Base-by-base conservation (phyloP, 2,329 filamentous ascomycete species). In the Lachnellula subtilissima region DNA sequence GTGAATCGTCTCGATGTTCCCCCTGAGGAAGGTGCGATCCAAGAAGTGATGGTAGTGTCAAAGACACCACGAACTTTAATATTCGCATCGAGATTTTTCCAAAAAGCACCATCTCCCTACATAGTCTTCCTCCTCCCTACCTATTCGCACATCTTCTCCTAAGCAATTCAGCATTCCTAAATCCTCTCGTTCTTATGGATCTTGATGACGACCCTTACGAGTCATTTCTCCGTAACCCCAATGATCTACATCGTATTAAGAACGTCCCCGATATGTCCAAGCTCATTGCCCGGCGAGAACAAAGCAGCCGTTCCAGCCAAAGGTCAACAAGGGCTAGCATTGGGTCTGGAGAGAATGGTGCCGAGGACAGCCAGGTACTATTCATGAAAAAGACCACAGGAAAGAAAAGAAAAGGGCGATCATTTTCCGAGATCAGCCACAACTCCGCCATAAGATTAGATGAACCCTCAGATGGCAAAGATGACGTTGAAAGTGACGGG, bases 351-450 rank as follows among this genome's bases (percentile, higher is more conserved):
- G 53, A 56, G 2, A 59, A 53, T 51, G 36, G 15, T 9, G 63
- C 61, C 3, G 62, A 65, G 19, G 64, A 66, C 46, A 65, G 59
- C 46, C 62, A 67, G 47, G 40, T 61, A 22, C 28, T 65, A 4
- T 65, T 64, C 47, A 64, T 66, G 62, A 58, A 53, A 35, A 50
- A 39, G 23, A 42, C 57, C 5, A 58, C 48, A 47, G 32, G 23
- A 22, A 42, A 39, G 42, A 48, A 46, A 42, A 48, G 37, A 48
- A 15, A n/a, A 4, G 48, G 59, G 19, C 60, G 60, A 32, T 66
- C 63, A 14, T 52, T 69, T n/a, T 67, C 65, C 12, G 53, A 52
- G n/a, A 60, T 67, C 46, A 61, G 64, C 37, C 66, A 69, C 47
- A 46, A 46, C 14, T 48, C 58, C 3, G 36, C 47, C 17, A 50